A percentile compares a stretch with the other conserved stretches of the same genome.
Conservation (phyloP, 352 stramenopile species). For the Plasmopara halstedii region DNA sequence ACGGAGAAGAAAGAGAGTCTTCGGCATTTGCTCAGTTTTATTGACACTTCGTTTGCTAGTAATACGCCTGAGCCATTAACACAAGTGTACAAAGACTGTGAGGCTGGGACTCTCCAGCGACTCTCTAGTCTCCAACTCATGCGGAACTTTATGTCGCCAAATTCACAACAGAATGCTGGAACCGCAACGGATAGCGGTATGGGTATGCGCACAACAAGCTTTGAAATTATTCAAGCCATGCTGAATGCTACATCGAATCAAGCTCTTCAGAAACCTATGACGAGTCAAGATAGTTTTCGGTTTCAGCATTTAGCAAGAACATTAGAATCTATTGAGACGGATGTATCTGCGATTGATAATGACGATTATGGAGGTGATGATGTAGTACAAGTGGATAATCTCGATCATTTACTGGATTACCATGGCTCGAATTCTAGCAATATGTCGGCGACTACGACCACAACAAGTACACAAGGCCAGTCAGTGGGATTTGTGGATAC, state of each 20-base stretch:
- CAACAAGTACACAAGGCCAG: neutral
- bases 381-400: constrained; percentile 77
- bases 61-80: constrained; percentile 63
- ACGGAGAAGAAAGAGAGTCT: constrained; percentile 85
- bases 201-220: constrained; percentile 72
- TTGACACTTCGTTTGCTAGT: constrained; percentile 78
- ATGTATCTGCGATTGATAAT: constrained; percentile 75
- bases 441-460: neutral
- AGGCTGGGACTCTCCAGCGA: constrained; percentile 58
- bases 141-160: constrained; percentile 60
- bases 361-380: constrained; percentile 77
- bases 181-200: constrained; percentile 17
- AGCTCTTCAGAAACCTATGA: constrained; percentile 83
- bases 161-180: constrained; percentile 1
- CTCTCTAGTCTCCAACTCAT: constrained; percentile 78
- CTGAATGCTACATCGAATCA: constrained; percentile 80
- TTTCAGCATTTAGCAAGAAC: constrained; percentile 77
- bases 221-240: constrained; percentile 85
- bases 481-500: constrained; percentile 53
- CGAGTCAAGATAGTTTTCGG: constrained; percentile 78
- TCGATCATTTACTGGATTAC: constrained; percentile 82
- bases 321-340: constrained; percentile 73
- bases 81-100: constrained; percentile 74
- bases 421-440: constrained; percentile 25
- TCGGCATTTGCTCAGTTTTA: constrained; percentile 71